These are phyloP conservation scores for Mortierella sp. DNA, from an alignment of 371 early-diverging fungal species.

Conservation along the genomic window DNA sequence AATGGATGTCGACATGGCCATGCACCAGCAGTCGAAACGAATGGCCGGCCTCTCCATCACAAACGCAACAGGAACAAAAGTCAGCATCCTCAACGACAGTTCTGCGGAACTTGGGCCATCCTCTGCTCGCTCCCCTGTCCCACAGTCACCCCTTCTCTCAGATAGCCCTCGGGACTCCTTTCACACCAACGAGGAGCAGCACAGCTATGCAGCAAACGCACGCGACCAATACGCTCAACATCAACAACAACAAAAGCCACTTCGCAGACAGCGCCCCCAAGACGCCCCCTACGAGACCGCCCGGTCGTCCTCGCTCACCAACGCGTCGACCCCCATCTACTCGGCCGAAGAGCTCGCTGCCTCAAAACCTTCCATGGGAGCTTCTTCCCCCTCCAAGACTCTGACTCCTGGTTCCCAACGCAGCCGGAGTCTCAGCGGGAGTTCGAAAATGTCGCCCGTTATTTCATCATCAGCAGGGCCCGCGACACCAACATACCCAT, in stretches of 20 bases:
- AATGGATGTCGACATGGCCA: conserved; percentile 30
- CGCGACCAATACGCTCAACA: background rate
- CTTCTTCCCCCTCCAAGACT: conserved; percentile 6
- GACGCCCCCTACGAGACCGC: conserved; percentile 28
- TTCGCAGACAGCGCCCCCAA: background rate
- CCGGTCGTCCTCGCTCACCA: conserved; percentile 54
- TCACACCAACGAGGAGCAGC: background rate
- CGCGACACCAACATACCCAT: conserved; percentile 36
- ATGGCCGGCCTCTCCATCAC: conserved; percentile 57
- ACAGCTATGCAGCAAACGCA: background rate
- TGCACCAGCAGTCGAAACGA: conserved; percentile 50
- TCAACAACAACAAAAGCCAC: conserved; percentile 1
- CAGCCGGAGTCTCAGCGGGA: conserved; percentile 51
- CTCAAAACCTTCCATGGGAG: conserved; percentile 15
- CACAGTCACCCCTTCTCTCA: conserved; percentile 1
- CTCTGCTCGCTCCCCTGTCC: background rate
- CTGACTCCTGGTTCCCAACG: conserved; percentile 31
- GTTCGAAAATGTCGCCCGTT: conserved; percentile 25
- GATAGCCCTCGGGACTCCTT: background rate
- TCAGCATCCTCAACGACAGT: conserved; percentile 50
- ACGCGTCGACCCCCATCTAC: conserved; percentile 51
- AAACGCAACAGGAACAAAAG: conserved; percentile 50
- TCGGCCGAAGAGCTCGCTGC: conserved; percentile 33
- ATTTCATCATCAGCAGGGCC: conserved; percentile 28
- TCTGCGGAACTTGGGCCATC: conserved; percentile 15